Evolutionary conservation across 2,329 filamentous ascomycete genomes (phyloP).

Genomic region (Graphilbum fragrans): DNA sequence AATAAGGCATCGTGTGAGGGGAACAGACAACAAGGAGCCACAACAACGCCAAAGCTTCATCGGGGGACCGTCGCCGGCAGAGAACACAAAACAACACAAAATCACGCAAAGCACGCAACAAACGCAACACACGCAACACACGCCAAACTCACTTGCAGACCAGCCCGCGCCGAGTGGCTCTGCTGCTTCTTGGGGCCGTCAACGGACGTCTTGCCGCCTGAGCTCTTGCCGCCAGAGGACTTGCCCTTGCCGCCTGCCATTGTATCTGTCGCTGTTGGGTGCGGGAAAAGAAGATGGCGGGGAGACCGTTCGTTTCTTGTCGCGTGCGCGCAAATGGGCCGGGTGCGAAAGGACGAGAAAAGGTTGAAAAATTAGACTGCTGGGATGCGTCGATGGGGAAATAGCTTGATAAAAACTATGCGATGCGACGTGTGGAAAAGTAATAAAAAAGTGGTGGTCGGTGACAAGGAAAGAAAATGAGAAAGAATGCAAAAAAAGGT

Average conservation of each 20-base stretch:
- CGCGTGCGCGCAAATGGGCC: neutral
- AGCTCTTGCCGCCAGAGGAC: slow-evolving; percentile 77
- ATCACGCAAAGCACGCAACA: slow-evolving; percentile 13
- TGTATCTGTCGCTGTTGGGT: slow-evolving; percentile 17
- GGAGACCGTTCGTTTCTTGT: too few species aligned
- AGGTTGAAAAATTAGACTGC: neutral
- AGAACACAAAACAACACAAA: slow-evolving; percentile 13
- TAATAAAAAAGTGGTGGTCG: too few species aligned
- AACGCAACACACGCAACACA: slow-evolving; percentile 5
- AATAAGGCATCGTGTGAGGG: too few species aligned
- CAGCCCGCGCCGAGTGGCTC: slow-evolving; percentile 91
- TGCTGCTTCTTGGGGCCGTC: slow-evolving; percentile 74
- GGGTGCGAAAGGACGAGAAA: neutral
- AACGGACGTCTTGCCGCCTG: slow-evolving; percentile 61
- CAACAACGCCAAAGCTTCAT: too few species aligned
- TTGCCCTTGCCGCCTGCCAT: slow-evolving; percentile 89
- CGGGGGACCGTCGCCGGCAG: too few species aligned
- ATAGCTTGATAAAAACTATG: too few species aligned
- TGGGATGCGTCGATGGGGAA: too few species aligned
- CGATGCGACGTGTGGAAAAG: too few species aligned
- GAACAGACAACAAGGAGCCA: neutral
- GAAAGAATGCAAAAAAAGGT: too few species aligned
- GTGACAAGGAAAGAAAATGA: too few species aligned
- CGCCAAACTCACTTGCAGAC: slow-evolving; percentile 68
- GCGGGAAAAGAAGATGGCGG: slow-evolving; percentile 9